phyloP scores from a whole-genome alignment of 192 early-diverging fungal genomes.

The Endogone sp. region DNA sequence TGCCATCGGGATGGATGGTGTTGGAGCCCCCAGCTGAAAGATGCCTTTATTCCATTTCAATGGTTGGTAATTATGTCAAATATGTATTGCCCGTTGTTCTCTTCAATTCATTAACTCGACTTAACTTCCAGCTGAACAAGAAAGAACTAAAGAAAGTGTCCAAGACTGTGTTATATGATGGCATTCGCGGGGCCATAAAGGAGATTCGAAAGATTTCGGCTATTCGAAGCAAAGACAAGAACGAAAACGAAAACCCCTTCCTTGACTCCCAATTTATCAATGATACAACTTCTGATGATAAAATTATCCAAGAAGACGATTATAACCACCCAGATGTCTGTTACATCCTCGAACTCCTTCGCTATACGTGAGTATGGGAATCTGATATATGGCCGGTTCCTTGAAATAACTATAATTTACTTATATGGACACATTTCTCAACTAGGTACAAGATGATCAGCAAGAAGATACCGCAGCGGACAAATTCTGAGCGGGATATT shows the following conservation, averaged over 20 bases:
- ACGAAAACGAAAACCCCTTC: background rate
- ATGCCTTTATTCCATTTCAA: background rate
- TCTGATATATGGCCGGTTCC: background rate
- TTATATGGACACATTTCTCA: constrained; percentile 3
- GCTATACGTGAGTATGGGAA: constrained; percentile 8
- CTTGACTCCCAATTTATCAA: background rate
- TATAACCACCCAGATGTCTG: constrained; percentile 9
- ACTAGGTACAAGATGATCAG: constrained; percentile 15
- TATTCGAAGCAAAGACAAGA: background rate
- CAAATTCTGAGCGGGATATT: constrained; percentile 13
- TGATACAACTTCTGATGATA: background rate
- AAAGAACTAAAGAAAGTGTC: background rate
- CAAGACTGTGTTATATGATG: background rate
- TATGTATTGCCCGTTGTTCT: background rate
- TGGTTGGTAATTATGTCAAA: background rate
- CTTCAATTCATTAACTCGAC: background rate
- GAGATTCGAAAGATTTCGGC: background rate
- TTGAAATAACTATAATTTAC: background rate
- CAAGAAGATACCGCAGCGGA: constrained; percentile 10
- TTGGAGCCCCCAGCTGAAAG: background rate
- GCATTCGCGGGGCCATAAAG: background rate
- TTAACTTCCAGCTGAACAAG: background rate
- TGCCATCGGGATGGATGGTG: background rate
- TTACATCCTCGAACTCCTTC: constrained; percentile 20
- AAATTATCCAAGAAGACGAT: background rate